Evolutionary conservation across 306 rosid genomes (phyloP).

Genomic region (Trifolium repens): DNA sequence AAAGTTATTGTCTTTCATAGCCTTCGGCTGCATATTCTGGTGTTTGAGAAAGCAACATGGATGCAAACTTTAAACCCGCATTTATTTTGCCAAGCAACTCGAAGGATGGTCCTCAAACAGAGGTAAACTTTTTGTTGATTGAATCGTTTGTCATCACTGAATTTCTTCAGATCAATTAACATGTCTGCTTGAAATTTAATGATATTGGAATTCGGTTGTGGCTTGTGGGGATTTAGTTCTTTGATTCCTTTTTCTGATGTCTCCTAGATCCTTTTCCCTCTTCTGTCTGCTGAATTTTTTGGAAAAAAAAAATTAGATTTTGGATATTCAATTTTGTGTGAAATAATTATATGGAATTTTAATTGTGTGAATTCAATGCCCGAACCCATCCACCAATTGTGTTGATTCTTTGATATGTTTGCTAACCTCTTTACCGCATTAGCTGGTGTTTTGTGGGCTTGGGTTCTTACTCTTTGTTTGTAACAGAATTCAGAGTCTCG

Average conservation of each 20-base stretch:
- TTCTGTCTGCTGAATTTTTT: neutral
- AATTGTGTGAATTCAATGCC: neutral
- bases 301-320: neutral
- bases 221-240: neutral
- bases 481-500: no score
- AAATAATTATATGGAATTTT: neutral
- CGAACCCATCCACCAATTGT: neutral
- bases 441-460: neutral
- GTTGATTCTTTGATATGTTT: neutral
- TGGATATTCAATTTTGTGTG: neutral
- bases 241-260: neutral
- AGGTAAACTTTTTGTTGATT: neutral
- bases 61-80: neutral
- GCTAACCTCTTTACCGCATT: neutral
- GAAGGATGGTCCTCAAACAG: neutral
- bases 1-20: no score
- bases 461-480: no score
- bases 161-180: neutral
- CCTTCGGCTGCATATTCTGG: neutral
- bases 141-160: neutral
- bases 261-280: neutral
- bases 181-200: neutral
- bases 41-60: neutral
- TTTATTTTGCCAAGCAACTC: neutral
- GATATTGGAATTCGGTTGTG: neutral